Conservation (phyloP, 179 eudicot species). For the Patellifolia procumbens region DNA sequence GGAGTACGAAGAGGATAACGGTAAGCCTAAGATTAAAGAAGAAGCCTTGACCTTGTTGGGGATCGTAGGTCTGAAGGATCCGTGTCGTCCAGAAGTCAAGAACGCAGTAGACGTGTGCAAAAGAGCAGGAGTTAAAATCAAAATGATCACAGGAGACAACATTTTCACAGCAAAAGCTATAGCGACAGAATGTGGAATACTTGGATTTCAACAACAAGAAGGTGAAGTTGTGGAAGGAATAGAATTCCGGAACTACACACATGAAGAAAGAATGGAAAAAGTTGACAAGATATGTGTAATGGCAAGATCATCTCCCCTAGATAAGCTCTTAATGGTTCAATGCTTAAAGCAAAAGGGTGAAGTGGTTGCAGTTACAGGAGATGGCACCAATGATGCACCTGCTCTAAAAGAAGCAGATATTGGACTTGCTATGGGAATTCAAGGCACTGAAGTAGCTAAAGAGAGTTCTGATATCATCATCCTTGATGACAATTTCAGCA, state of each 20-base stretch:
- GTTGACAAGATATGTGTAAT: conserved; percentile 39
- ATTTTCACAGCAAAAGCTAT: conserved; percentile 47
- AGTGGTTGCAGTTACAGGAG: conserved; percentile 52
- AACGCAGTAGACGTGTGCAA: conserved; percentile 40
- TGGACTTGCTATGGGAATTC: conserved; percentile 45
- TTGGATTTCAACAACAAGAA: conserved; percentile 29
- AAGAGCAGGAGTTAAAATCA: conserved; percentile 41
- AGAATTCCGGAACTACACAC: conserved; percentile 62
- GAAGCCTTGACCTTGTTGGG: conserved; percentile 37
- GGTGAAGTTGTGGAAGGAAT: conserved; percentile 67
- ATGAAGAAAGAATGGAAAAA: conserved; percentile 50
- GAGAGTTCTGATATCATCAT: conserved; percentile 47
- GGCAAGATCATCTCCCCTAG: conserved; percentile 50
- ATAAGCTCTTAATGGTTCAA: conserved; percentile 49
- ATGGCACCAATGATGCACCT: conserved; percentile 49
- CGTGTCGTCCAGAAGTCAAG: conserved; percentile 47
- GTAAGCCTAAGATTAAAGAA: conserved; percentile 35
- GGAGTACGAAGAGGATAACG: conserved; percentile 22
- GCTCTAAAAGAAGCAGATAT: conserved; percentile 48
- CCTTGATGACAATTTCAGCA: conserved; percentile 39
- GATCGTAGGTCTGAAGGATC: conserved; percentile 49
- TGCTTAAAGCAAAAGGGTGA: conserved; percentile 44
- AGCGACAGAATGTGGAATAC: conserved; percentile 62
- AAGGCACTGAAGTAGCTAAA: conserved; percentile 46
- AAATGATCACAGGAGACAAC: conserved; percentile 54